Conservation (phyloP, 129 eudicot species). For the Silybum marianum region DNA sequence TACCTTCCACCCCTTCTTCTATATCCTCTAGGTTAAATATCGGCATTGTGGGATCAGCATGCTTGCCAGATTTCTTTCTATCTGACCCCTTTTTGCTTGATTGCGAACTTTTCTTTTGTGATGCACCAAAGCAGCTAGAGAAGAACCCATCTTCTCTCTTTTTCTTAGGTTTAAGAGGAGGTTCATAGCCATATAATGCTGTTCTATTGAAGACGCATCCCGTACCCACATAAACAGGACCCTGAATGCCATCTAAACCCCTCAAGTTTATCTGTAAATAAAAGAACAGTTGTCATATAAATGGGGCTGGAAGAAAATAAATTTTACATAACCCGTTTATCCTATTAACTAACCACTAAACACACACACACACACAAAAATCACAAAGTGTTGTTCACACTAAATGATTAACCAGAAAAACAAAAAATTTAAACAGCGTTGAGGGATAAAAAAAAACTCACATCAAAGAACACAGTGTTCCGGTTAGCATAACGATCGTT, state of each 20-base stretch:
- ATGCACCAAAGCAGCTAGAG: slow-evolving; percentile 42
- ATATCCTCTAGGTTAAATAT: slow-evolving; percentile 45
- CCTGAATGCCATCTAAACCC: slow-evolving; percentile 55
- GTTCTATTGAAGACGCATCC: slow-evolving; percentile 49
- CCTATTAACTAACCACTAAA: neutral
- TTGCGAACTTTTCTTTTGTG: slow-evolving; percentile 29
- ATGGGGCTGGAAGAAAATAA: neutral
- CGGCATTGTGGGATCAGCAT: slow-evolving; percentile 43
- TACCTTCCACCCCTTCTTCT: slow-evolving; percentile 53
- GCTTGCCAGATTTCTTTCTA: slow-evolving; percentile 43
- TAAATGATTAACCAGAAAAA: neutral
- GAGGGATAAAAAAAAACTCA: slow-evolving; percentile 22
- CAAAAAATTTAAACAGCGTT: neutral
- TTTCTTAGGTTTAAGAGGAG: slow-evolving; percentile 48
- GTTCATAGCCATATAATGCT: slow-evolving; percentile 50
- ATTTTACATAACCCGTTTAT: neutral
- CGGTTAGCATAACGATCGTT: slow-evolving; percentile 51
- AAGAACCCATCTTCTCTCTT: slow-evolving; percentile 38
- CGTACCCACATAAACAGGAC: slow-evolving; percentile 53
- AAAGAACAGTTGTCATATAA: neutral
- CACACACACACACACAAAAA: neutral
- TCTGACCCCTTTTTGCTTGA: slow-evolving; percentile 37
- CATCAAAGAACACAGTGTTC: slow-evolving; percentile 55
- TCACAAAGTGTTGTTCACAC: neutral
- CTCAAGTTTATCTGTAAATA: slow-evolving; percentile 44